Evolutionary conservation across 257 asterid genomes (phyloP).

Genomic region (Prunella vulgaris): DNA sequence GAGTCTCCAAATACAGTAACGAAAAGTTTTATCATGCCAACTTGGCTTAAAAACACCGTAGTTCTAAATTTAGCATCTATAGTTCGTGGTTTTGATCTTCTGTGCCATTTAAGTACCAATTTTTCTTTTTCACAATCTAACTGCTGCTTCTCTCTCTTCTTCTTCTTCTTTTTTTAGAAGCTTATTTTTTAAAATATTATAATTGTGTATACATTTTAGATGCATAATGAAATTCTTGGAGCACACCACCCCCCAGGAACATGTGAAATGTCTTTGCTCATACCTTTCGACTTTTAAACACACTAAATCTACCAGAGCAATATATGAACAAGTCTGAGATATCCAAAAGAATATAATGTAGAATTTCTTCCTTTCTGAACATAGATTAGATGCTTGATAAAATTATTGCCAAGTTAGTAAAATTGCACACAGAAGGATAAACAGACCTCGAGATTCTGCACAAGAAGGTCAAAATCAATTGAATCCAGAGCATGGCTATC

Average conservation of each 20-base stretch:
- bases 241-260: background rate
- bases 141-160: background rate
- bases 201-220: background rate
- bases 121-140: too few relatives aligned
- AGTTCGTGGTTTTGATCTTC: too few relatives aligned
- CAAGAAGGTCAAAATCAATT: slow-evolving; percentile 84
- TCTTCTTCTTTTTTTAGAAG: too few relatives aligned
- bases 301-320: background rate
- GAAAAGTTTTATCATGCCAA: too few relatives aligned
- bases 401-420: background rate
- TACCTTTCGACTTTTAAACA: background rate
- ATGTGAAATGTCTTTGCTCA: background rate
- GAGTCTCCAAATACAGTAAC: too few relatives aligned
- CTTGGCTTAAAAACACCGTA: too few relatives aligned
- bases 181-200: background rate
- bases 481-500: slow-evolving; percentile 88
- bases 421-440: background rate
- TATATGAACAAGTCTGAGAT: slow-evolving; percentile 3
- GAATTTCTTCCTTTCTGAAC: background rate
- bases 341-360: slow-evolving; percentile 2
- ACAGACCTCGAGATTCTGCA: slow-evolving; percentile 81
- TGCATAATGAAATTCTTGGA: background rate
- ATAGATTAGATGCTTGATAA: background rate
- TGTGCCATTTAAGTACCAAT: too few relatives aligned
- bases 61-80: too few relatives aligned